A percentile compares a stretch with the other conserved stretches of the same genome.
These are phyloP conservation scores for Ascochyta rabiei DNA, from an alignment of 2,329 filamentous ascomycete genomes.

Conservation along the genomic window DNA sequence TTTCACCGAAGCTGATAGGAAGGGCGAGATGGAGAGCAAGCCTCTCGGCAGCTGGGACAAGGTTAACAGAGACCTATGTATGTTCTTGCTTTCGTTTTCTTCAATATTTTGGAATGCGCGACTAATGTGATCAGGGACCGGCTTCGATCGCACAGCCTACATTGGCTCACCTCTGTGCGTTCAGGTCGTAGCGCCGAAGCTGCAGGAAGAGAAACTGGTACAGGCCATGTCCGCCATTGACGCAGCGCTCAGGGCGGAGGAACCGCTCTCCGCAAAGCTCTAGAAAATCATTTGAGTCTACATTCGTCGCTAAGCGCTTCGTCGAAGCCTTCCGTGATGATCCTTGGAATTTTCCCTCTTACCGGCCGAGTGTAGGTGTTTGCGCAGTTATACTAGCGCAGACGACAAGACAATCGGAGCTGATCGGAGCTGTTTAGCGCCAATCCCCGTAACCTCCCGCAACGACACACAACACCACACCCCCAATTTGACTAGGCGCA, in stretches of 20 bases:
- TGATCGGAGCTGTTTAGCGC: not conserved
- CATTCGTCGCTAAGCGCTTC: not conserved
- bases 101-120: not conserved
- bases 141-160: constrained; percentile 60
- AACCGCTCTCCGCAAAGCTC: constrained; percentile 20
- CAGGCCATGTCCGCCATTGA: constrained; percentile 62
- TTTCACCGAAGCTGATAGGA: constrained; percentile 57
- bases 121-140: constrained; percentile 43
- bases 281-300: constrained; percentile 7
- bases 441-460: constrained; percentile 6
- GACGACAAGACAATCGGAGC: not conserved
- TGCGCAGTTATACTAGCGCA: constrained; percentile 5
- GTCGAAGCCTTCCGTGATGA: not conserved
- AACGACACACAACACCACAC: constrained; percentile 6
- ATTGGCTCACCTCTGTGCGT: constrained; percentile 61
- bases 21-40: constrained; percentile 52
- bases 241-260: constrained; percentile 42
- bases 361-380: constrained; percentile 13
- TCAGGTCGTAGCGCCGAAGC: constrained; percentile 62
- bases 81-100: constrained; percentile 15
- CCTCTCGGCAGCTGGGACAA: constrained; percentile 64
- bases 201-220: constrained; percentile 61
- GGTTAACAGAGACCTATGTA: constrained; percentile 63
- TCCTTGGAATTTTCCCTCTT: not conserved
- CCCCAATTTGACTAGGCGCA: constrained; percentile 8